Evolutionary conservation across 1,284 basidiomycete species (phyloP).

Genomic region (Lignosus rhinocerotis): DNA sequence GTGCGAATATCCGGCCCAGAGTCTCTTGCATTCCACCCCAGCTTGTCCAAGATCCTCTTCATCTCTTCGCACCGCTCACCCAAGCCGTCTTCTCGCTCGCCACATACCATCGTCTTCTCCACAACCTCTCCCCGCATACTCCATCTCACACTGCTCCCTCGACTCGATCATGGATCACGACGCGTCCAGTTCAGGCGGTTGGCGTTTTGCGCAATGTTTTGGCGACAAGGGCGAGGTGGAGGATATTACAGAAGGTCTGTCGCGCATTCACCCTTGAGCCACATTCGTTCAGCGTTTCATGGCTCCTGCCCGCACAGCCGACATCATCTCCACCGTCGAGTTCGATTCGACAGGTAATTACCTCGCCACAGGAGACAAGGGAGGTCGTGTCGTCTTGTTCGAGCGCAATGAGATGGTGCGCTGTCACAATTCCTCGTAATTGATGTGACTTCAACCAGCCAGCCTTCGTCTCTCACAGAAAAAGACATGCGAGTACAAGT

Average conservation of each 20-base stretch:
- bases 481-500: constrained; percentile 99
- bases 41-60: background rate
- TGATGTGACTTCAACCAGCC: constrained; percentile 3
- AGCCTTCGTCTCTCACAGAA: constrained; percentile 56
- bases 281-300: constrained; percentile 26
- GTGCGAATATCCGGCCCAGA: constrained; percentile 10
- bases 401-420: constrained; percentile 96
- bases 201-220: constrained; percentile 99
- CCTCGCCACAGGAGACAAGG: constrained; percentile 99
- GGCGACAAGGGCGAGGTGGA: constrained; percentile 99
- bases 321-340: constrained; percentile 99
- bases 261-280: constrained; percentile 25
- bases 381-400: constrained; percentile 97
- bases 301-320: constrained; percentile 58
- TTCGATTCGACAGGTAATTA: constrained; percentile 99
- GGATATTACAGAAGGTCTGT: constrained; percentile 96
- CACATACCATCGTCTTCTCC: constrained; percentile 1
- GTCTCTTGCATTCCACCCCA: constrained; percentile 1
- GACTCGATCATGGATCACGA: constrained; percentile 72
- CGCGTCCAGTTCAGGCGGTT: constrained; percentile 82
- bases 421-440: constrained; percentile 28
- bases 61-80: background rate
- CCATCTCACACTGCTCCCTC: constrained; percentile 20
- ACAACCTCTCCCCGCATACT: constrained; percentile 11
- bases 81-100: background rate